phyloP scores from a whole-genome alignment of 2,329 filamentous ascomycete species.

The Fusarium circinatum region DNA sequence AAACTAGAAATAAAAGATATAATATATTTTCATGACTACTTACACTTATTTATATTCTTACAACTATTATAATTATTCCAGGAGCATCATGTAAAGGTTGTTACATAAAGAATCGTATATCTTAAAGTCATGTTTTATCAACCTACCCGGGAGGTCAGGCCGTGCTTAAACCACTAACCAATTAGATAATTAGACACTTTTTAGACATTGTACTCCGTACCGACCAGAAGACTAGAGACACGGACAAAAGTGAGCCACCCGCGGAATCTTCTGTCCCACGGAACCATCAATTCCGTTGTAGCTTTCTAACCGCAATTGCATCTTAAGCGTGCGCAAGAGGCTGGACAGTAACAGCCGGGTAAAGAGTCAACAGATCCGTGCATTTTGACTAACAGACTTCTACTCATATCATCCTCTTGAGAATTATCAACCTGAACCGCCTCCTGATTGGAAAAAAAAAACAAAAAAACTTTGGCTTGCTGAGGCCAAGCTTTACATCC shows the following conservation, averaged over 20 bases:
- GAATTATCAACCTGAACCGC: too few species aligned
- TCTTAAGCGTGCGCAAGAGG: neutral
- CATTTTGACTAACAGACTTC: neutral
- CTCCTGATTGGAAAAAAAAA: too few species aligned
- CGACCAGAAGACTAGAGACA: neutral
- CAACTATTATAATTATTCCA: neutral
- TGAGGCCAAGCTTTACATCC: too few species aligned
- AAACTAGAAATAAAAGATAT: too few species aligned
- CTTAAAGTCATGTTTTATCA: neutral
- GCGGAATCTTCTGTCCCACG: neutral
- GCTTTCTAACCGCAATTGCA: neutral
- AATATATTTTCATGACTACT: too few species aligned
- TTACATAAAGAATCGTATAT: too few species aligned
- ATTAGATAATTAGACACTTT: too few species aligned
- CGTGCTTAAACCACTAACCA: neutral
- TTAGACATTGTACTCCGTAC: neutral
- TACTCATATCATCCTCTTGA: too few species aligned
- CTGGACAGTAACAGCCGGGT: too few species aligned
- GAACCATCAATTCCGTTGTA: neutral
- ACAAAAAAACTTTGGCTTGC: too few species aligned
- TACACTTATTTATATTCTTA: too few species aligned
- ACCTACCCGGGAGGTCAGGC: neutral
- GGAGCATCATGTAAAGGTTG: too few species aligned
- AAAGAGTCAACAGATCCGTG: neutral
- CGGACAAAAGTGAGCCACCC: neutral